phyloP scores from a whole-genome alignment of 169 alveolate genomes.

The Babesia ovata region DNA sequence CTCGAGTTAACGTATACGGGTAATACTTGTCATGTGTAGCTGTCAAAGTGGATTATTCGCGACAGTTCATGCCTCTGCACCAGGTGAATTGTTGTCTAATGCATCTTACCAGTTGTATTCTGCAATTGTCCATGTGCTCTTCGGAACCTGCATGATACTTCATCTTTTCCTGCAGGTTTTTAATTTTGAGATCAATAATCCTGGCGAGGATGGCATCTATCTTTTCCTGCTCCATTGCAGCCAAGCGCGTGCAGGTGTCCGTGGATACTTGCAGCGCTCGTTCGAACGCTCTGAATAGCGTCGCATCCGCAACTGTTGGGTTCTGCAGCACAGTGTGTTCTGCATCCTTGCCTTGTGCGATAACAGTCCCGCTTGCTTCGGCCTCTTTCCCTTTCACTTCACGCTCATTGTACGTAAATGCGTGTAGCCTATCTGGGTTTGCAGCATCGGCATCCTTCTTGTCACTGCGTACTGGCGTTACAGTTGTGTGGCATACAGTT shows the following conservation, averaged over 20 bases:
- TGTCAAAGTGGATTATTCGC: constrained; percentile 5
- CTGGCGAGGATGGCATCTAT: constrained; percentile 1
- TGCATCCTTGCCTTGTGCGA: background rate
- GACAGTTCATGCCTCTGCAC: constrained; percentile 12
- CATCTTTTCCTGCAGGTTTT: constrained; percentile 32
- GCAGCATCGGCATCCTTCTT: background rate
- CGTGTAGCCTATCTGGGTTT: background rate
- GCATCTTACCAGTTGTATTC: constrained; percentile 21
- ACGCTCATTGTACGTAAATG: background rate
- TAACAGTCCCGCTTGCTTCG: background rate
- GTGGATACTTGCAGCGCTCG: constrained; percentile 6
- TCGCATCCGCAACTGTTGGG: background rate
- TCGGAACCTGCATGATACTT: constrained; percentile 5
- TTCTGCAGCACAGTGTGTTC: background rate
- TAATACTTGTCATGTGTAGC: background rate
- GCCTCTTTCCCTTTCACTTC: background rate
- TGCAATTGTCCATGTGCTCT: constrained; percentile 38
- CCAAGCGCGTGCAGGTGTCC: constrained; percentile 28
- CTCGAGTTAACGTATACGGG: too few species aligned
- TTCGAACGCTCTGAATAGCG: constrained; percentile 1
- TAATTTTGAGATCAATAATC: constrained; percentile 38
- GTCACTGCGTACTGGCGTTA: background rate
- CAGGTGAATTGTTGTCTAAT: background rate
- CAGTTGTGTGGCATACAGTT: too few species aligned
- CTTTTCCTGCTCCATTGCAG: constrained; percentile 39